phyloP scores from a whole-genome alignment of 768 basidiomycete genomes.

The Neoboletus brunneissimus region DNA sequence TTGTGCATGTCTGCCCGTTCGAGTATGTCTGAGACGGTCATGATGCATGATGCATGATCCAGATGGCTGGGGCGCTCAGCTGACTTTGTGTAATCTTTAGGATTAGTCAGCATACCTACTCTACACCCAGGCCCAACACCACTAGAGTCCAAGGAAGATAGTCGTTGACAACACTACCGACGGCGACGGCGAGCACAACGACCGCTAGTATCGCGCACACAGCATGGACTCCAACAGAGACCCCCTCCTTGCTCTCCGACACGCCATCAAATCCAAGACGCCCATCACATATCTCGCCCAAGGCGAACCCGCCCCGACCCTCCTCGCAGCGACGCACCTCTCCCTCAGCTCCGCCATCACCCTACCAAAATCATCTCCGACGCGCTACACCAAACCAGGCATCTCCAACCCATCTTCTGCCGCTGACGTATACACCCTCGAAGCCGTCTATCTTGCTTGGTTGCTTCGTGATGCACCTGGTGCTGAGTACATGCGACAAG shows the following conservation, averaged over 20 bases:
- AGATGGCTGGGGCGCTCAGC: too few species aligned
- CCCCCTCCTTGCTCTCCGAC: constrained; percentile 54
- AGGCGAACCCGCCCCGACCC: constrained; percentile 40
- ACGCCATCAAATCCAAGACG: constrained; percentile 56
- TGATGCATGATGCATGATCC: too few species aligned
- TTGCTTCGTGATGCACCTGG: constrained; percentile 65
- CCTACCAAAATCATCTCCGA: constrained; percentile 72
- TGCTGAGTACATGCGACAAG: constrained; percentile 88
- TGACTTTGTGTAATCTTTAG: too few species aligned
- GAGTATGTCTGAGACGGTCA: too few species aligned
- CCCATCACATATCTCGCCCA: constrained; percentile 46
- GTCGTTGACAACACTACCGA: background rate
- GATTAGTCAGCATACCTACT: background rate
- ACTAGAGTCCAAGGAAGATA: background rate
- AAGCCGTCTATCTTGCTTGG: constrained; percentile 86
- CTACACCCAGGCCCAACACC: background rate
- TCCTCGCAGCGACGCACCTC: constrained; percentile 63
- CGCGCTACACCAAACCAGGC: constrained; percentile 73
- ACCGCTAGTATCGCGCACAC: background rate
- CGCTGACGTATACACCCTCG: constrained; percentile 69
- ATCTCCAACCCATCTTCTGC: constrained; percentile 29
- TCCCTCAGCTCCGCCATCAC: constrained; percentile 49
- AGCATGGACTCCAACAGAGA: constrained; percentile 34
- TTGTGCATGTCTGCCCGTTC: too few species aligned
- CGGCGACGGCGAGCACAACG: background rate